Evolutionary conservation across 352 stramenopile species (phyloP).

Genomic region (Pythium myriotylum): DNA sequence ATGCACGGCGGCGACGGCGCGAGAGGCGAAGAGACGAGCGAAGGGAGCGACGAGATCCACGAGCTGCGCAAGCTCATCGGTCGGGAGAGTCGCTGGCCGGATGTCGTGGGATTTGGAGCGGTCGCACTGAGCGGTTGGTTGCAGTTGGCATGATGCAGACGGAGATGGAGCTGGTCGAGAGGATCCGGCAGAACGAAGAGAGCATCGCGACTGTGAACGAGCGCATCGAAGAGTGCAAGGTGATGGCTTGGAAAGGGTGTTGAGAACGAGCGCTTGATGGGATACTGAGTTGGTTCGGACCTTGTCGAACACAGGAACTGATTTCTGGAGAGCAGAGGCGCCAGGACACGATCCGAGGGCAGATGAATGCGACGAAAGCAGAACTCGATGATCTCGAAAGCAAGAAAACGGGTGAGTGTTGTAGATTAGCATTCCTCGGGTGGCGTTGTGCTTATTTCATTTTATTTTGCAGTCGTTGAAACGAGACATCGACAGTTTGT

Average conservation of each 20-base stretch:
- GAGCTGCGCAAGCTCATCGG: conserved; percentile 72
- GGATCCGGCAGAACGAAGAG: conserved; percentile 66
- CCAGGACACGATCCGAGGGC: conserved; percentile 38
- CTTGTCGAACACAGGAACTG: conserved; percentile 30
- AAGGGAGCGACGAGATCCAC: conserved; percentile 45
- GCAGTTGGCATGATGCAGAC: conserved; percentile 81
- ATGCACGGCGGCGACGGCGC: not conserved
- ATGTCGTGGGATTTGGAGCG: not conserved
- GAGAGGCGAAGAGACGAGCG: not conserved
- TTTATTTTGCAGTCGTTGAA: no score
- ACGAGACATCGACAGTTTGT: no score
- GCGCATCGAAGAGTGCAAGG: conserved; percentile 61
- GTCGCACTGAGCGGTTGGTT: not conserved
- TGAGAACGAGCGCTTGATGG: not conserved
- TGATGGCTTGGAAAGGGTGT: conserved; percentile 8
- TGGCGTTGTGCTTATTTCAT: no score
- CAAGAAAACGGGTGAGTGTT: conserved; percentile 39
- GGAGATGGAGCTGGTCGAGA: conserved; percentile 73
- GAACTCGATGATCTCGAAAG: conserved; percentile 47
- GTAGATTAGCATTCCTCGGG: no score
- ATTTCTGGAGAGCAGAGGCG: conserved; percentile 45
- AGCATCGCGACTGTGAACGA: conserved; percentile 44
- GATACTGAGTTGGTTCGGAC: not conserved
- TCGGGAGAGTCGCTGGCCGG: conserved; percentile 19
- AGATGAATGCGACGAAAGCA: conserved; percentile 29